A percentile compares a stretch with the other conserved stretches of the same genome.
Conservation (phyloP, 2,329 filamentous ascomycete species). For the Paracoccidioides brasiliensis region DNA sequence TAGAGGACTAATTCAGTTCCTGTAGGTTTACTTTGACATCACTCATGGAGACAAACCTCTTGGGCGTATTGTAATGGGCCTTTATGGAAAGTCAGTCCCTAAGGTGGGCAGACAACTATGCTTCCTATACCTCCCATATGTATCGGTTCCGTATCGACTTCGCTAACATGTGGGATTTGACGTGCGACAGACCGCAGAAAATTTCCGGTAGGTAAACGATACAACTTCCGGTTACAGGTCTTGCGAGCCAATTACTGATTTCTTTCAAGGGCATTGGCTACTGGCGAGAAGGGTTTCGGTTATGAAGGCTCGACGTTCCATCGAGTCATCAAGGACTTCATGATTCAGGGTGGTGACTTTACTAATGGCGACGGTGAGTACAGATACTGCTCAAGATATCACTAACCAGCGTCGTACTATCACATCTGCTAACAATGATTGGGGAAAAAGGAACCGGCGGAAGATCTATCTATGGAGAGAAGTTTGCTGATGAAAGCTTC, state of each 20-base stretch:
- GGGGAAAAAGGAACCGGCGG: constrained; percentile 43
- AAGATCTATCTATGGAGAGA: constrained; percentile 54
- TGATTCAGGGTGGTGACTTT: constrained; percentile 60
- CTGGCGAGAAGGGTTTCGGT: constrained; percentile 54
- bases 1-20: neutral
- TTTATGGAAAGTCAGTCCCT: constrained; percentile 55
- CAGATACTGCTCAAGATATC: neutral
- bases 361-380: constrained; percentile 44
- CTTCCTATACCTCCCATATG: constrained; percentile 10
- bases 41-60: constrained; percentile 48
- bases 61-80: constrained; percentile 49
- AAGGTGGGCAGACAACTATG: constrained; percentile 34
- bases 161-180: neutral
- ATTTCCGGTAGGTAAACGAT: constrained; percentile 40
- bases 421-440: neutral
- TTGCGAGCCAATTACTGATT: neutral
- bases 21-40: constrained; percentile 52
- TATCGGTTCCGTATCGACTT: neutral
- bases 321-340: constrained; percentile 57
- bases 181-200: constrained; percentile 44
- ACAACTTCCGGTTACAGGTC: neutral
- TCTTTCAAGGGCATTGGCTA: constrained; percentile 40
- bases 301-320: constrained; percentile 56
- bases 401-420: neutral
- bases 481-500: constrained; percentile 59